These are phyloP conservation scores for Casaregolazyma lundiana DNA, from an alignment of 1,139 yeast species.

Conservation along the genomic window DNA sequence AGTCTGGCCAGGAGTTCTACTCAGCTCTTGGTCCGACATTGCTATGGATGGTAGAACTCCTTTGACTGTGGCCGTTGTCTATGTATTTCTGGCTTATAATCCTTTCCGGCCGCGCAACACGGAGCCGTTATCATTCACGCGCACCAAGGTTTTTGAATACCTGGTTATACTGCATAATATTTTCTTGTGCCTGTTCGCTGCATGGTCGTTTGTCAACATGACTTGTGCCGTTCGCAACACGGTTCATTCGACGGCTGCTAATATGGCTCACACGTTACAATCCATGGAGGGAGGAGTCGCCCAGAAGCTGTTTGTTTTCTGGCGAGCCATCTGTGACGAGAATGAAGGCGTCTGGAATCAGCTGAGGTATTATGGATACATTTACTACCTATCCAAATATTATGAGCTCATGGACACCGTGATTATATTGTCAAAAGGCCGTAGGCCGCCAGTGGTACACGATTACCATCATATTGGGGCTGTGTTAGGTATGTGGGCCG, in stretches of 20 bases:
- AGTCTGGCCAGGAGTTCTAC: slow-evolving; percentile 28
- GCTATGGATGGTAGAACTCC: slow-evolving; percentile 46
- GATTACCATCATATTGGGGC: slow-evolving; percentile 82
- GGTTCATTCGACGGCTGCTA: slow-evolving; percentile 21
- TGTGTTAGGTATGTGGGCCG: slow-evolving; percentile 81
- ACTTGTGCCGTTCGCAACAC: slow-evolving; percentile 42
- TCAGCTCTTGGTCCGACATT: slow-evolving; percentile 31
- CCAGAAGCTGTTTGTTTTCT: slow-evolving; percentile 34
- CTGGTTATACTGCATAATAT: slow-evolving; percentile 61
- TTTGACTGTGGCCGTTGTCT: slow-evolving; percentile 53
- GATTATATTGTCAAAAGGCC: slow-evolving; percentile 64
- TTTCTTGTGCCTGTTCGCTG: slow-evolving; percentile 59
- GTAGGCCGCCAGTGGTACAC: slow-evolving; percentile 63
- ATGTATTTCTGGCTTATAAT: slow-evolving; percentile 62
- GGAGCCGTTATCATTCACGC: slow-evolving; percentile 53
- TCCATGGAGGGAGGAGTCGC: slow-evolving; percentile 4
- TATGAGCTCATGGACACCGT: slow-evolving; percentile 70
- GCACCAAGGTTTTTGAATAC: slow-evolving; percentile 44
- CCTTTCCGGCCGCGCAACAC: slow-evolving; percentile 41
- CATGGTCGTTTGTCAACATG: slow-evolving; percentile 74
- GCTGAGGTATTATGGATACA: slow-evolving; percentile 57
- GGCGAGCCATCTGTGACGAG: slow-evolving; percentile 61
- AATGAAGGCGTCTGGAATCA: slow-evolving; percentile 55
- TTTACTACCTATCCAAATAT: slow-evolving; percentile 67
- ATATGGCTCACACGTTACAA: slow-evolving; percentile 20